Evolutionary conservation across 2,329 filamentous ascomycete genomes (phyloP).

Genomic region (Thielaviopsis euricoi): DNA sequence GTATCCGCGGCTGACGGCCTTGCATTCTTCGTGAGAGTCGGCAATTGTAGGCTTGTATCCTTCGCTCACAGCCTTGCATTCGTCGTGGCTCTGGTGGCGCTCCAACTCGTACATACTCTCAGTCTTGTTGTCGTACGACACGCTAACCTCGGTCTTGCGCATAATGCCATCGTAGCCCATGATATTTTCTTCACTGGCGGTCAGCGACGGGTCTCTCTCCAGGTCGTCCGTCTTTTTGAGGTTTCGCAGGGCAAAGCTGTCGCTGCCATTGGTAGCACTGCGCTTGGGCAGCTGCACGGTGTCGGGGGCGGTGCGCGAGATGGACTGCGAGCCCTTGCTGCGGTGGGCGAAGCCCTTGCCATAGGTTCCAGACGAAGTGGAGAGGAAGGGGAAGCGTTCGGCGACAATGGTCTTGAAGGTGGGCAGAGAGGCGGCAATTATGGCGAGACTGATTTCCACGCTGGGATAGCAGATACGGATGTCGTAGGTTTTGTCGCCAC

Average conservation of each 20-base stretch:
- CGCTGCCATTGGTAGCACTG: background rate
- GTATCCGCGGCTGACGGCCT: too few relatives aligned
- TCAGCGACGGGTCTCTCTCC: conserved; percentile 20
- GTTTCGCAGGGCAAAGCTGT: conserved; percentile 15
- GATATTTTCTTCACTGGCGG: conserved; percentile 23
- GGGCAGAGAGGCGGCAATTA: conserved; percentile 22
- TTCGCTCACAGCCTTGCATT: background rate
- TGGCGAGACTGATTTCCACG: conserved; percentile 22
- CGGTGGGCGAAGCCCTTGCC: conserved; percentile 11
- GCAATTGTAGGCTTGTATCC: too few relatives aligned
- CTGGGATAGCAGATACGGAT: conserved; percentile 19
- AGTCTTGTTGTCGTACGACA: conserved; percentile 14
- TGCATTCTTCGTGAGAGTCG: too few relatives aligned
- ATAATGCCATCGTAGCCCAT: conserved; percentile 25
- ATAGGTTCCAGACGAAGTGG: background rate
- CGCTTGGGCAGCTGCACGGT: background rate
- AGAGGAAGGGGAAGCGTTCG: conserved; percentile 20
- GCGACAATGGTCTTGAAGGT: conserved; percentile 21
- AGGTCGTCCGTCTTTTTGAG: conserved; percentile 19
- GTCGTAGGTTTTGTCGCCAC: conserved; percentile 16
- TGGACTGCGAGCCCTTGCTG: conserved; percentile 11
- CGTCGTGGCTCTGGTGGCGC: background rate
- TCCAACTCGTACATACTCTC: background rate
- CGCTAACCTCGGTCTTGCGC: conserved; percentile 19
- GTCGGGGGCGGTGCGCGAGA: background rate